Evolutionary conservation across 306 rosid genomes (phyloP).

Genomic region (Fragaria nilgerrensis): DNA sequence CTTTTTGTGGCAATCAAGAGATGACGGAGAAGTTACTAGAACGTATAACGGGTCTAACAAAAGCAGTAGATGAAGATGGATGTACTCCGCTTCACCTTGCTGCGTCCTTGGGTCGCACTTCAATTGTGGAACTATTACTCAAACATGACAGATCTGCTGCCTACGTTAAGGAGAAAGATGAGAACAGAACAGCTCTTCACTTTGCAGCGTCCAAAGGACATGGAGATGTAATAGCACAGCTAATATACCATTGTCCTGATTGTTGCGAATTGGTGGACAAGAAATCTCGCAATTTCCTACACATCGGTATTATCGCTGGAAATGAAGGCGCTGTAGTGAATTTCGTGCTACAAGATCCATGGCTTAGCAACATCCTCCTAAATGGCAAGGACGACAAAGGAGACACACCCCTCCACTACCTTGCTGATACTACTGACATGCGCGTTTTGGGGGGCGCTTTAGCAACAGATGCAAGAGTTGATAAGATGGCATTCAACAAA

Average conservation of each 20-base stretch:
- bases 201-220: neutral
- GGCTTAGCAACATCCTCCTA: slow-evolving; percentile 1
- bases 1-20: too few relatives aligned
- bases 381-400: neutral
- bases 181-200: neutral
- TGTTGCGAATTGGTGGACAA: neutral
- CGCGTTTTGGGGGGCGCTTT: accelerated
- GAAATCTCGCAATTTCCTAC: neutral
- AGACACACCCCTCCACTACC: neutral
- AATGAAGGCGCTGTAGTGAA: accelerated
- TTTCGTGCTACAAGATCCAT: neutral
- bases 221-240: neutral
- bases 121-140: neutral
- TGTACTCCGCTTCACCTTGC: slow-evolving; percentile 1
- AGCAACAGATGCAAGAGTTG: neutral
- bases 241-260: neutral
- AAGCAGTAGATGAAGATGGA: neutral
- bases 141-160: neutral
- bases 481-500: slow-evolving; percentile 3
- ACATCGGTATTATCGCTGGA: neutral
- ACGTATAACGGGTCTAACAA: neutral
- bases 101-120: neutral
- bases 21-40: neutral
- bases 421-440: too few relatives aligned
- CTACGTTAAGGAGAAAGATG: neutral